Evolutionary conservation across 2,329 filamentous ascomycete species (phyloP).

Genomic region (Calonectria ilicicola): DNA sequence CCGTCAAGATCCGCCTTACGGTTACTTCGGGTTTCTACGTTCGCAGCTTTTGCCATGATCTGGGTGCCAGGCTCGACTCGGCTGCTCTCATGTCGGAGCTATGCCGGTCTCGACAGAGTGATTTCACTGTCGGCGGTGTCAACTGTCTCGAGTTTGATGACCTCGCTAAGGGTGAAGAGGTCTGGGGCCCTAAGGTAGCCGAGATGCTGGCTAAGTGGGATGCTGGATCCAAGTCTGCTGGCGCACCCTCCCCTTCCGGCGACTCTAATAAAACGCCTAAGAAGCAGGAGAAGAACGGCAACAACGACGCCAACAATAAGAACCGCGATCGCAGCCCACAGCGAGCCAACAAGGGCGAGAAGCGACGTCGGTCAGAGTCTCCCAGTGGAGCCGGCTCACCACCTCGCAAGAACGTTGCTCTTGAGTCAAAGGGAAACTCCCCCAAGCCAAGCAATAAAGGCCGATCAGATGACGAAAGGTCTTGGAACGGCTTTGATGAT

Average conservation of each 20-base stretch:
- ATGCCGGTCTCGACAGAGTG: slow-evolving; percentile 82
- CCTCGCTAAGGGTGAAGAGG: slow-evolving; percentile 78
- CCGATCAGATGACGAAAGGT: slow-evolving; percentile 54
- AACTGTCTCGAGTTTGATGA: slow-evolving; percentile 86
- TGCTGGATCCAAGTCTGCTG: slow-evolving; percentile 42
- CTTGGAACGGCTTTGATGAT: slow-evolving; percentile 57
- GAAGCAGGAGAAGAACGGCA: slow-evolving; percentile 30
- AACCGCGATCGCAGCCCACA: slow-evolving; percentile 22
- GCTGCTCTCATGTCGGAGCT: slow-evolving; percentile 89
- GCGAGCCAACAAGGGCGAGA: slow-evolving; percentile 36
- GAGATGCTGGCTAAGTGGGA: slow-evolving; percentile 60
- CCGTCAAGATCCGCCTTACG: slow-evolving; percentile 87
- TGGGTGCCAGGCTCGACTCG: slow-evolving; percentile 85
- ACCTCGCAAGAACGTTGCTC: slow-evolving; percentile 46
- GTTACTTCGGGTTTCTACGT: slow-evolving; percentile 98
- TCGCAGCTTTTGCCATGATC: slow-evolving; percentile 90
- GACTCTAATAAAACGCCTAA: slow-evolving; percentile 39
- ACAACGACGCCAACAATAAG: slow-evolving; percentile 21
- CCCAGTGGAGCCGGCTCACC: slow-evolving; percentile 35
- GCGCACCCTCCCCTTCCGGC: slow-evolving; percentile 26
- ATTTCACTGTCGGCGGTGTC: slow-evolving; percentile 77
- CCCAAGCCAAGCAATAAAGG: slow-evolving; percentile 24
- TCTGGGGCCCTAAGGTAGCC: slow-evolving; percentile 83
- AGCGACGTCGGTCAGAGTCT: slow-evolving; percentile 46
- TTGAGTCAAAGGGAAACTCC: slow-evolving; percentile 32